A percentile compares a stretch with the other conserved stretches of the same genome.
These are phyloP conservation scores for Lobosporangium transversale DNA, from an alignment of 192 early-diverging fungal genomes.

Conservation along the genomic window DNA sequence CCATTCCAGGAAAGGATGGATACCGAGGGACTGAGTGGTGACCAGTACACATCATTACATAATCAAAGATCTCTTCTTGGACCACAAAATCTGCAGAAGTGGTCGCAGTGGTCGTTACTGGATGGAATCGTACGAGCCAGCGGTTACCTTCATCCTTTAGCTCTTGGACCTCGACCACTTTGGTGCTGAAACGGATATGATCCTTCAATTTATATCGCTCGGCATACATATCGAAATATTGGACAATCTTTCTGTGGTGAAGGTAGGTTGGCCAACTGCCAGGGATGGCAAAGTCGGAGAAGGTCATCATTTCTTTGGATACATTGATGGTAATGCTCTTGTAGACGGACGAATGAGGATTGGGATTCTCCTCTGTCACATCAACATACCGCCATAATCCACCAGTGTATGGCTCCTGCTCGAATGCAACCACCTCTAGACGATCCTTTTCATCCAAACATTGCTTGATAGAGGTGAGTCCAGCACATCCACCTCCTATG, in stretches of 20 bases:
- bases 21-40: slow-evolving; percentile 66
- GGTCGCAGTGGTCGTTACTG: not conserved
- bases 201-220: slow-evolving; percentile 57
- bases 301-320: slow-evolving; percentile 63
- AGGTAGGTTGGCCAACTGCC: slow-evolving; percentile 67
- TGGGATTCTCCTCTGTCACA: slow-evolving; percentile 50
- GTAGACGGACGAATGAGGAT: slow-evolving; percentile 66
- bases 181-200: slow-evolving; percentile 65
- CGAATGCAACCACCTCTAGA: slow-evolving; percentile 66
- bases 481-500: slow-evolving; percentile 19
- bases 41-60: slow-evolving; percentile 69
- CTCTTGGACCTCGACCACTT: slow-evolving; percentile 58
- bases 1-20: slow-evolving; percentile 64
- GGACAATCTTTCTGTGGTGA: slow-evolving; percentile 55
- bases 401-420: slow-evolving; percentile 58
- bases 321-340: slow-evolving; percentile 66
- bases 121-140: slow-evolving; percentile 53
- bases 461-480: slow-evolving; percentile 63
- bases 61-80: slow-evolving; percentile 65
- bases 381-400: slow-evolving; percentile 69
- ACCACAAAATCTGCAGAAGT: not conserved
- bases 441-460: slow-evolving; percentile 62
- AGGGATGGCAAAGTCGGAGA: slow-evolving; percentile 70
- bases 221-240: slow-evolving; percentile 64
- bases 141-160: slow-evolving; percentile 49